phyloP scores from a whole-genome alignment of 192 early-diverging fungal genomes.

The Thamnidium elegans region DNA sequence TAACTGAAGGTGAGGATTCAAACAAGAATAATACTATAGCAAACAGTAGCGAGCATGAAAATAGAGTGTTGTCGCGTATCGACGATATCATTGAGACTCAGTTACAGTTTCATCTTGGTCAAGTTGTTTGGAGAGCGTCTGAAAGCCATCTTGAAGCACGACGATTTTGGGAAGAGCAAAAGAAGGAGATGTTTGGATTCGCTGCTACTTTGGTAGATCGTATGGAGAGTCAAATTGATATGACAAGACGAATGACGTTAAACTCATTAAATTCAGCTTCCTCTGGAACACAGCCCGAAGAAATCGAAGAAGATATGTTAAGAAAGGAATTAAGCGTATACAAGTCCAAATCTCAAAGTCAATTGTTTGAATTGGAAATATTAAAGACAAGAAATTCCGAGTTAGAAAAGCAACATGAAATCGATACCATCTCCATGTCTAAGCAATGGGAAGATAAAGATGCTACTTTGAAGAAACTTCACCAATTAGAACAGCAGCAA shows the following conservation, averaged over 20 bases:
- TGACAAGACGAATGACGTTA: not conserved
- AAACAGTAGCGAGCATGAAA: not conserved
- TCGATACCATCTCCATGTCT: not conserved
- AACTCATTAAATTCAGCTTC: not conserved
- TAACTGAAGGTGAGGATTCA: not conserved
- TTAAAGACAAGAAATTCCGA: constrained; percentile 3
- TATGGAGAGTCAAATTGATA: constrained; percentile 2
- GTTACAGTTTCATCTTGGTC: constrained; percentile 15
- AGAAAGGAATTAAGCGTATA: constrained; percentile 6
- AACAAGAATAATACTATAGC: not conserved
- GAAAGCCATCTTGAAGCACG: constrained; percentile 19
- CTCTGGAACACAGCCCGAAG: not conserved
- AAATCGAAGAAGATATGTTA: not conserved
- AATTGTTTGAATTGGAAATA: constrained; percentile 8
- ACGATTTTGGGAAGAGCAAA: constrained; percentile 22
- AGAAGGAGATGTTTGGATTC: constrained; percentile 12
- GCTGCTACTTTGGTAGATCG: not conserved
- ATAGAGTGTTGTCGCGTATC: not conserved
- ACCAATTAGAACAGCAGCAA: not conserved
- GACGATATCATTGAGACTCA: constrained; percentile 17
- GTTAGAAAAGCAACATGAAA: constrained; percentile 10
- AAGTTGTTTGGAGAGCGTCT: constrained; percentile 20
- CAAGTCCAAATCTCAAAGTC: not conserved
- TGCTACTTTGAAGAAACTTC: not conserved
- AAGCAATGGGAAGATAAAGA: constrained; percentile 11